A percentile compares a stretch with the other conserved stretches of the same genome.
These are phyloP conservation scores for Yamadazyma songkhlaensis DNA, from an alignment of 1,139 yeast genomes.

Conservation along the genomic window DNA sequence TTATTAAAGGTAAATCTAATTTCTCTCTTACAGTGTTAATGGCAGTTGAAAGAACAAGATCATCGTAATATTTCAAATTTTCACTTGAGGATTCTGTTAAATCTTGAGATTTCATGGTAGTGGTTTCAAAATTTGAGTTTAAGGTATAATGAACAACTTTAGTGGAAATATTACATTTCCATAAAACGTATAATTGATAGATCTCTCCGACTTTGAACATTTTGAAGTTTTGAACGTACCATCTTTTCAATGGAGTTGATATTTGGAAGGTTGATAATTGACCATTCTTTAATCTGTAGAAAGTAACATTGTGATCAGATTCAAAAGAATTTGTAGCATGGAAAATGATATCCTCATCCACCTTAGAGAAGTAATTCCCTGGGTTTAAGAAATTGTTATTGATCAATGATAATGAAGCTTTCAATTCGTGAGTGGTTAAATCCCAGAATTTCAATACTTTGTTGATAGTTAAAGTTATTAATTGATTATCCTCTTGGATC, in stretches of 20 bases:
- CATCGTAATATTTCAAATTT: conserved; percentile 24
- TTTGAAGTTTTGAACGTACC: conserved; percentile 49
- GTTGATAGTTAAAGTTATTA: conserved; percentile 40
- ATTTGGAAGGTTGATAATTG: conserved; percentile 25
- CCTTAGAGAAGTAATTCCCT: conserved; percentile 25
- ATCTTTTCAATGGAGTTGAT: conserved; percentile 35
- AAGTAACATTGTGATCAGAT: conserved; percentile 17
- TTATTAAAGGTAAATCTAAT: conserved; percentile 10
- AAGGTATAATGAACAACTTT: conserved; percentile 28
- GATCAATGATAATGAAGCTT: conserved; percentile 9
- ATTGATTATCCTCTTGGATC: conserved; percentile 13
- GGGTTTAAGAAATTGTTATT: conserved; percentile 23
- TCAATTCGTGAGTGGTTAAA: conserved; percentile 28
- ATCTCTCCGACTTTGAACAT: conserved; percentile 17
- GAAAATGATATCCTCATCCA: conserved; percentile 15
- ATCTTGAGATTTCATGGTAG: conserved; percentile 3
- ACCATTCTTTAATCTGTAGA: conserved; percentile 24
- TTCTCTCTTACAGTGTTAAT: conserved; percentile 31
- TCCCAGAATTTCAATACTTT: conserved; percentile 59
- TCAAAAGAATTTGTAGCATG: conserved; percentile 13
- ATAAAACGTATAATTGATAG: conserved; percentile 34
- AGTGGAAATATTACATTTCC: conserved; percentile 66
- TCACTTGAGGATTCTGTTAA: conserved; percentile 12
- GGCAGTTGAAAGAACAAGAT: conserved; percentile 41
- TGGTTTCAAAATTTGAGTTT: conserved; percentile 17